Conservation (phyloP, 2,329 filamentous ascomycete genomes). For the Acrocalymma vagum region DNA sequence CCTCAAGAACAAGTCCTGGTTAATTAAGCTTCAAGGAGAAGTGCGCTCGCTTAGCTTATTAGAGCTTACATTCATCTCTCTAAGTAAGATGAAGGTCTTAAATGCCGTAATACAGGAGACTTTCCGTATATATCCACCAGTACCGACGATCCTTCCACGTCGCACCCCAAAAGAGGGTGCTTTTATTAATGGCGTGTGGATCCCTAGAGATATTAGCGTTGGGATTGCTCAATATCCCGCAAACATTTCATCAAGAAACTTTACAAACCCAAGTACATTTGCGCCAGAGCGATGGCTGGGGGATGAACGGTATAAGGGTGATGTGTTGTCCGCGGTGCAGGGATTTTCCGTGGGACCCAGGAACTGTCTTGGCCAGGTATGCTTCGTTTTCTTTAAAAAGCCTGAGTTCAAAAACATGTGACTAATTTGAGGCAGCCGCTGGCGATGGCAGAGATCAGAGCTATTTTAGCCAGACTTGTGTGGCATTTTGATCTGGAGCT, state of each 20-base stretch:
- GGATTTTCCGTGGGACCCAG: constrained; percentile 26
- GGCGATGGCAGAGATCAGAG: constrained; percentile 42
- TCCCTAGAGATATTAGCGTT: constrained; percentile 17
- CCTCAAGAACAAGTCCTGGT: constrained; percentile 16
- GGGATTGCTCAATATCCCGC: constrained; percentile 23
- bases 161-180: constrained; percentile 12
- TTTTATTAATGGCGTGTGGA: constrained; percentile 17
- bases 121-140: constrained; percentile 27
- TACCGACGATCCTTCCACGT: constrained; percentile 18
- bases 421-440: constrained; percentile 16
- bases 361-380: constrained; percentile 30
- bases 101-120: constrained; percentile 28
- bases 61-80: constrained; percentile 20
- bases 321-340: constrained; percentile 37
- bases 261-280: constrained; percentile 18
- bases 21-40: constrained; percentile 17
- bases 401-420: constrained; percentile 6
- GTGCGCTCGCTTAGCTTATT: constrained; percentile 12
- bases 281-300: constrained; percentile 24
- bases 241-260: constrained; percentile 18
- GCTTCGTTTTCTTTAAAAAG: constrained; percentile 26
- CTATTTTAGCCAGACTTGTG: constrained; percentile 42
- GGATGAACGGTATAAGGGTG: constrained; percentile 26
- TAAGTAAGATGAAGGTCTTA: constrained; percentile 19
- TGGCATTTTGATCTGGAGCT: constrained; percentile 47